A percentile compares a stretch with the other conserved stretches of the same genome.
Evolutionary conservation across 2,329 filamentous ascomycete genomes (phyloP).

Genomic region (Sclerotinia trifoliorum): DNA sequence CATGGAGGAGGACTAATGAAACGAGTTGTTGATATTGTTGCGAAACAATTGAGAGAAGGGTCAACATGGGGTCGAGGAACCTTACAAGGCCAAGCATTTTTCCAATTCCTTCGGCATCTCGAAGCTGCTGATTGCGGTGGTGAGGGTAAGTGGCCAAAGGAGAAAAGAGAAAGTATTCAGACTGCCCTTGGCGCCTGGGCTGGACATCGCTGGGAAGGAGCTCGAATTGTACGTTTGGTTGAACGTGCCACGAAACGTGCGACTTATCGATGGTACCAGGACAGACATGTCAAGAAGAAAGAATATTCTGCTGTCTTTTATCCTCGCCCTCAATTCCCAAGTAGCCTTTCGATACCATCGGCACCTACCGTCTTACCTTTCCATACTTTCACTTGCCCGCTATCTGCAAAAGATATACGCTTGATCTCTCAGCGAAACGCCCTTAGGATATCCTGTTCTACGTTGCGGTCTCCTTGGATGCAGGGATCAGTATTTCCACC

Average conservation of each 20-base stretch:
- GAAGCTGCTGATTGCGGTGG: slow-evolving; percentile 39
- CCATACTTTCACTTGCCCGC: slow-evolving; percentile 93
- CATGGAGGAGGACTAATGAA: slow-evolving; percentile 78
- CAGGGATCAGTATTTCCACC: slow-evolving; percentile 78
- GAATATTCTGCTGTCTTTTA: slow-evolving; percentile 61
- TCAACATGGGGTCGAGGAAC: slow-evolving; percentile 79
- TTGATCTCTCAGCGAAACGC: slow-evolving; percentile 95
- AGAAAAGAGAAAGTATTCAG: slow-evolving; percentile 39
- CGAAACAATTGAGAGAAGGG: slow-evolving; percentile 82
- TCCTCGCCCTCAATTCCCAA: slow-evolving; percentile 69
- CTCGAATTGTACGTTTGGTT: slow-evolving; percentile 75
- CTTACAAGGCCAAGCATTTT: slow-evolving; percentile 56
- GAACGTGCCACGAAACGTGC: slow-evolving; percentile 79
- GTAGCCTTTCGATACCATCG: slow-evolving; percentile 71
- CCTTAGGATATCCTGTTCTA: slow-evolving; percentile 86
- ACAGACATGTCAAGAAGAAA: slow-evolving; percentile 65
- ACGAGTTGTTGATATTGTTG: slow-evolving; percentile 86
- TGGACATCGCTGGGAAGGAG: slow-evolving; percentile 81
- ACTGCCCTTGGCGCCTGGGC: slow-evolving; percentile 57
- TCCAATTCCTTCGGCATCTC: slow-evolving; percentile 41
- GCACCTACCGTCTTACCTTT: slow-evolving; percentile 95
- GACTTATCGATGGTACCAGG: slow-evolving; percentile 84
- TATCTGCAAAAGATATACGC: slow-evolving; percentile 87
- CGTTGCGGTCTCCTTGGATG: slow-evolving; percentile 83
- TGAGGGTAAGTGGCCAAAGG: slow-evolving; percentile 39